A percentile compares a stretch with the other conserved stretches of the same genome.
These are phyloP conservation scores for Lactifluus pinguis DNA, from an alignment of 768 basidiomycete species.

Conservation along the genomic window DNA sequence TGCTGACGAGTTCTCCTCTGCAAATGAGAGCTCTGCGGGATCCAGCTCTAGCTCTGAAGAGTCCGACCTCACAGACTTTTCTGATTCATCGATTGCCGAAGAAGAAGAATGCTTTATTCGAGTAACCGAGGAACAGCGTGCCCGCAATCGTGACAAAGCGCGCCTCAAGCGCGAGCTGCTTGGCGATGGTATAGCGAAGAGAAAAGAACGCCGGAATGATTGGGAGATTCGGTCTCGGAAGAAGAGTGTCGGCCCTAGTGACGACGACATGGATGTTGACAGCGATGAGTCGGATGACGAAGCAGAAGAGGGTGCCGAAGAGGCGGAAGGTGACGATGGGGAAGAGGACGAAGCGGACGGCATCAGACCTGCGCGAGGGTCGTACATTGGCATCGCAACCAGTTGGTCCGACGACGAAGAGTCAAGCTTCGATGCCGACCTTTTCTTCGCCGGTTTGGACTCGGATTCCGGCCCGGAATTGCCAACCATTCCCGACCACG, in stretches of 20 bases:
- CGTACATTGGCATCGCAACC: slow-evolving; percentile 57
- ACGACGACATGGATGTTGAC: slow-evolving; percentile 57
- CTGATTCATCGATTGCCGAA: slow-evolving; percentile 17
- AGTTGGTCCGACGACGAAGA: slow-evolving; percentile 78
- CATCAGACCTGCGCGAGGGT: slow-evolving; percentile 25
- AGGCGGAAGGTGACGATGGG: slow-evolving; percentile 43
- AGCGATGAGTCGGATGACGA: slow-evolving; percentile 48
- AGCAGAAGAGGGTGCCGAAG: slow-evolving; percentile 40
- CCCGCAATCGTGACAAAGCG: slow-evolving; percentile 31
- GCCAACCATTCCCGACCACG: slow-evolving; percentile 18
- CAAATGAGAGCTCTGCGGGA: slow-evolving; percentile 26
- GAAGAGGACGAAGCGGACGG: slow-evolving; percentile 28
- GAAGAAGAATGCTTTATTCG: slow-evolving; percentile 19
- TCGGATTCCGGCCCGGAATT: slow-evolving; percentile 35
- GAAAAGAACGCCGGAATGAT: slow-evolving; percentile 24
- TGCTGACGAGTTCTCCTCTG: slow-evolving; percentile 20
- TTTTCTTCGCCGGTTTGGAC: slow-evolving; percentile 76
- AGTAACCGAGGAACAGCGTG: slow-evolving; percentile 14
- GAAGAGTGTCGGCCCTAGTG: slow-evolving; percentile 30
- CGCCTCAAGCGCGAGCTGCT: slow-evolving; percentile 53
- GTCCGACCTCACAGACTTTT: slow-evolving; percentile 15
- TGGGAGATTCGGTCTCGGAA: slow-evolving; percentile 19
- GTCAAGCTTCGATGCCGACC: slow-evolving; percentile 71
- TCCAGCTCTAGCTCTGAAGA: slow-evolving; percentile 14
- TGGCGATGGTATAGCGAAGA: slow-evolving; percentile 36